phyloP scores from a whole-genome alignment of 2,329 filamentous ascomycete species.

The Colletotrichum sp. region DNA sequence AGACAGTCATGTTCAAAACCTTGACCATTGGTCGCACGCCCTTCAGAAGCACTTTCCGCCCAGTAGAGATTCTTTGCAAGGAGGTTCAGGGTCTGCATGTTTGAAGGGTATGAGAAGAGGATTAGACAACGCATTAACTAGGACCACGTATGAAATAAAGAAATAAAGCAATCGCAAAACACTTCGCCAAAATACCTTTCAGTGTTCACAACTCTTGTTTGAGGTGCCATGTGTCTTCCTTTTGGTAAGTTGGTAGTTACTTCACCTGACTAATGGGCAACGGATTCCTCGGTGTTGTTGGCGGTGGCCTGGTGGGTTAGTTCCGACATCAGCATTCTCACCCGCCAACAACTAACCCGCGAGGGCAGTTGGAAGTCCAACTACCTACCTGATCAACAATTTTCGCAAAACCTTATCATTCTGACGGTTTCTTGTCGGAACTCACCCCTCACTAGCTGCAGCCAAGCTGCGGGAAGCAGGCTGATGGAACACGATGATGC shows the following conservation, averaged over 20 bases:
- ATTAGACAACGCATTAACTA: not conserved
- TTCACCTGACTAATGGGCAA: not conserved
- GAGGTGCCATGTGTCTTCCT: not conserved
- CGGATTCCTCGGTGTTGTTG: not conserved
- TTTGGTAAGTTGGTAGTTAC: not conserved
- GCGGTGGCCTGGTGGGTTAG: not conserved
- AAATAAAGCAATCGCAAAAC: not conserved
- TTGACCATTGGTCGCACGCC: not conserved
- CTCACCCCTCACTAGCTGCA: not conserved
- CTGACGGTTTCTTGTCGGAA: not conserved
- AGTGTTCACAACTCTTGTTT: not conserved
- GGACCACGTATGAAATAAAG: not conserved
- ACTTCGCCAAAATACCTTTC: not conserved
- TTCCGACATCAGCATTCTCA: not conserved
- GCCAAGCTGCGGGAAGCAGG: not conserved
- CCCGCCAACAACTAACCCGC: not conserved
- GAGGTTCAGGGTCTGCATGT: not conserved
- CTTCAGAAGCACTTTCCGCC: slow-evolving; percentile 20
- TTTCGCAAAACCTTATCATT: not conserved
- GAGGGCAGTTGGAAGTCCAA: not conserved
- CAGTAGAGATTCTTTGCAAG: slow-evolving; percentile 9
- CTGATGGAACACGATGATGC: not conserved
- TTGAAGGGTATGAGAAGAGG: not conserved
- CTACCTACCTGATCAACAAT: not conserved
- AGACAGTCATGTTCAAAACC: slow-evolving; percentile 10